Conservation (phyloP, 2,329 filamentous ascomycete genomes). For the Xylaria sp. region DNA sequence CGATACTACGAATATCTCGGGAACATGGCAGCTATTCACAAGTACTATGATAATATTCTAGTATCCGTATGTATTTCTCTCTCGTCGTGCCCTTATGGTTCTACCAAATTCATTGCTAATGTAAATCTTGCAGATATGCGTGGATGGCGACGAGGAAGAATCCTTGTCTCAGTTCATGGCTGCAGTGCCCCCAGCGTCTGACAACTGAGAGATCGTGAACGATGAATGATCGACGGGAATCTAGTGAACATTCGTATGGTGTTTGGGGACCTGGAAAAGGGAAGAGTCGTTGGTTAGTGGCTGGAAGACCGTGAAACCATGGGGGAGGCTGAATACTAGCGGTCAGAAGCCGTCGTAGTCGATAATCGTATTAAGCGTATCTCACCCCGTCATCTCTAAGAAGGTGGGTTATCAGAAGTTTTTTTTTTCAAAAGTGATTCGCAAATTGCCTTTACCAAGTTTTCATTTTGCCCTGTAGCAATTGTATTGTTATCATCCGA, state of each 20-base stretch:
- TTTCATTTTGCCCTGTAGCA: no score
- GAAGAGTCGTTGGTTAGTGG: background rate
- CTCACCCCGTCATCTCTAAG: no score
- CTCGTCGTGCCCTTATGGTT: no score
- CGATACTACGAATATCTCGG: slow-evolving; percentile 38
- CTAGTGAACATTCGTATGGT: no score
- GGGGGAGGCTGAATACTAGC: background rate
- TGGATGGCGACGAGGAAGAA: slow-evolving; percentile 18
- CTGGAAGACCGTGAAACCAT: background rate
- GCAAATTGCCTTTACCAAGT: no score
- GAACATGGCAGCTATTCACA: slow-evolving; percentile 36
- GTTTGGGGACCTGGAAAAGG: background rate
- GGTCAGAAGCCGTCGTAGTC: background rate
- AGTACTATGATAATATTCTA: slow-evolving; percentile 31
- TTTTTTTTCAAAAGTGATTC: no score
- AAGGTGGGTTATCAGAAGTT: no score
- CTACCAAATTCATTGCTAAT: slow-evolving; percentile 6
- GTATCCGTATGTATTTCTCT: slow-evolving; percentile 27
- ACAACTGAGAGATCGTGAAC: background rate
- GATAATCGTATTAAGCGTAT: no score
- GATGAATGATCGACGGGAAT: background rate
- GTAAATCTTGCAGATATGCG: slow-evolving; percentile 18
- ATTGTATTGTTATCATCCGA: no score
- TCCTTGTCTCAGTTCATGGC: slow-evolving; percentile 21
- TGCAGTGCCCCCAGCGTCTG: background rate